A percentile compares a stretch with the other conserved stretches of the same genome.
Evolutionary conservation across 257 asterid species (phyloP).

Genomic region (Solanum ossicruentum): DNA sequence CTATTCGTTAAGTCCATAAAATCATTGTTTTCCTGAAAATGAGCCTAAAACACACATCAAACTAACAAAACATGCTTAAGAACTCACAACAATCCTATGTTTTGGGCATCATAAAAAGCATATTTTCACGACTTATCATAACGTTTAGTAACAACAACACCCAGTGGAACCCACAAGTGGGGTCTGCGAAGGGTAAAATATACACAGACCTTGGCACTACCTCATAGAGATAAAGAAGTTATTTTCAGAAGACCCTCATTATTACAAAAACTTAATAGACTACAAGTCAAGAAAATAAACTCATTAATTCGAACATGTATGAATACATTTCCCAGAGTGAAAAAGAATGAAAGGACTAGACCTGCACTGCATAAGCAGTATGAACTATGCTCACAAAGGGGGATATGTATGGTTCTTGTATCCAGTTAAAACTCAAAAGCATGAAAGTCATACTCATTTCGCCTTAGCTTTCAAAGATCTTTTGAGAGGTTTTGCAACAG

Average conservation of each 20-base stretch:
- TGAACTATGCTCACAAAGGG: neutral
- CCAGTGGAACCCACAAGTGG: too few relatives aligned
- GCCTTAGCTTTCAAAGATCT: constrained; percentile 71
- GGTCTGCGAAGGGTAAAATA: too few relatives aligned
- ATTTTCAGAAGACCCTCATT: neutral
- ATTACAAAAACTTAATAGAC: neutral
- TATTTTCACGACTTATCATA: too few relatives aligned
- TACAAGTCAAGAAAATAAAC: neutral
- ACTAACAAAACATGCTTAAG: too few relatives aligned
- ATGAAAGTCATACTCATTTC: constrained; percentile 21
- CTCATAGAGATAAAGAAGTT: too few relatives aligned
- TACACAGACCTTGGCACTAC: too few relatives aligned
- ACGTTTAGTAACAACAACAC: too few relatives aligned
- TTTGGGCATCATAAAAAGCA: too few relatives aligned
- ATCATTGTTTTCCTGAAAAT: too few relatives aligned
- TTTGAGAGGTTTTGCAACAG: constrained; percentile 65
- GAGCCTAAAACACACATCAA: too few relatives aligned
- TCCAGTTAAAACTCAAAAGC: neutral
- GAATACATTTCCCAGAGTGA: neutral
- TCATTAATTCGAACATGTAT: neutral
- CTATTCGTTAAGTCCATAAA: too few relatives aligned
- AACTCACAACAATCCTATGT: too few relatives aligned
- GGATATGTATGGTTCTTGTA: neutral
- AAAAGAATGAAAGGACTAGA: neutral
- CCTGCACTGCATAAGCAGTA: neutral